A percentile compares a stretch with the other conserved stretches of the same genome.
Evolutionary conservation across 768 basidiomycete species (phyloP).

Genomic region (Porpolomopsis calyptriformis): DNA sequence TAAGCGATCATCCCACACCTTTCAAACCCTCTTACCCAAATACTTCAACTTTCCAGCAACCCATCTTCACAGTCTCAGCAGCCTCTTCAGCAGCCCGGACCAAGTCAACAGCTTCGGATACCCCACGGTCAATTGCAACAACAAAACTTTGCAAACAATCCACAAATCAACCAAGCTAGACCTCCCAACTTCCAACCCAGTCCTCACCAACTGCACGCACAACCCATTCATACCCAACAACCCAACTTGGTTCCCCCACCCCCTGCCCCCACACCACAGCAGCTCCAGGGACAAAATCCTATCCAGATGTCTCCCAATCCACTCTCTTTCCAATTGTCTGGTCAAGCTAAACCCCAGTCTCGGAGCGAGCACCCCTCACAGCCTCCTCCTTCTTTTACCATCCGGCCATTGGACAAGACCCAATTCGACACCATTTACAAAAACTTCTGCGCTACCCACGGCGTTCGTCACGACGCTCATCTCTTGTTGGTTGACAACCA

Average conservation of each 20-base stretch:
- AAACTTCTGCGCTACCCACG: conserved; percentile 34
- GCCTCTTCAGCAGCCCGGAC: conserved; percentile 18
- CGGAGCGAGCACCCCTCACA: conserved; percentile 5
- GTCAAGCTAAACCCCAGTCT: neutral
- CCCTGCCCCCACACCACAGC: conserved; percentile 29
- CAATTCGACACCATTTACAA: conserved; percentile 45
- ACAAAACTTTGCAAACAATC: conserved; percentile 1
- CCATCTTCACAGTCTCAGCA: conserved; percentile 8
- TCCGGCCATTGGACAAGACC: conserved; percentile 37
- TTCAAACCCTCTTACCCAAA: too few species aligned
- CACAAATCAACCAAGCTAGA: neutral
- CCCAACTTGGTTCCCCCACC: conserved; percentile 27
- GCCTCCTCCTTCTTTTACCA: conserved; percentile 7
- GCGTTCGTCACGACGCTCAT: conserved; percentile 29
- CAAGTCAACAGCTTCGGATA: conserved; percentile 14
- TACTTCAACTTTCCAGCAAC: conserved; percentile 7
- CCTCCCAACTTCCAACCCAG: conserved; percentile 14
- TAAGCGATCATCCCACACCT: too few species aligned
- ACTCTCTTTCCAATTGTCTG: conserved; percentile 10
- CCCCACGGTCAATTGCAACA: conserved; percentile 3
- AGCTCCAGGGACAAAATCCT: conserved; percentile 19
- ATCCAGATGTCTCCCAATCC: conserved; percentile 23
- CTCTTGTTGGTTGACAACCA: conserved; percentile 42
- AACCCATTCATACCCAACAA: conserved; percentile 18
- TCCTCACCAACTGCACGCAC: conserved; percentile 24